Evolutionary conservation across 208 protist species (phyloP).

Genomic region (Willaertia magna): DNA sequence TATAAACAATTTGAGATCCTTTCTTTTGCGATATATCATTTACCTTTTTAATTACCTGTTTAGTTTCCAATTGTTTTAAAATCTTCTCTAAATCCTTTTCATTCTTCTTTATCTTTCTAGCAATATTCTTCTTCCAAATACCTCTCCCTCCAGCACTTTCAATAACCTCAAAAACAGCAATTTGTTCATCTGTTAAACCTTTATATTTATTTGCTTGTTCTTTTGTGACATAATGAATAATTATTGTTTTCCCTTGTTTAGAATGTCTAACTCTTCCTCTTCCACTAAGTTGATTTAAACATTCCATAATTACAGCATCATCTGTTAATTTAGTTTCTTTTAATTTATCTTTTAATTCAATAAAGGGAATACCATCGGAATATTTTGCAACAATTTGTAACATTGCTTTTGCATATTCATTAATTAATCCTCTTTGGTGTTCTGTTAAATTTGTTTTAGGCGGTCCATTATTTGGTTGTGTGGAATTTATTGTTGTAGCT

Average conservation of each 20-base stretch:
- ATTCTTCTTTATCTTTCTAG: slow-evolving; percentile 28
- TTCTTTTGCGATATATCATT: slow-evolving; percentile 33
- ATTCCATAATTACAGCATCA: not conserved
- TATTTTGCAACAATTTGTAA: too few species aligned
- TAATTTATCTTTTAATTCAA: not conserved
- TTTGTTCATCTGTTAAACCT: slow-evolving; percentile 30
- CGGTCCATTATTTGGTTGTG: too few species aligned
- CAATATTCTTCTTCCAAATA: slow-evolving; percentile 42
- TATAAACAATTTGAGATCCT: slow-evolving; percentile 50
- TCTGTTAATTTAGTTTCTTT: too few species aligned
- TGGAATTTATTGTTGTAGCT: too few species aligned
- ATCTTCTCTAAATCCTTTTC: slow-evolving; percentile 39
- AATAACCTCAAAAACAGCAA: slow-evolving; percentile 28
- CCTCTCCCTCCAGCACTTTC: slow-evolving; percentile 22
- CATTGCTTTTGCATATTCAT: too few species aligned
- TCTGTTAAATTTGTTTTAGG: too few species aligned
- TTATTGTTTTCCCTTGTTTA: not conserved
- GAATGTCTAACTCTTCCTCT: not conserved
- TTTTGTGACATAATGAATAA: not conserved
- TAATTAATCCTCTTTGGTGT: too few species aligned
- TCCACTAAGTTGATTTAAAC: not conserved
- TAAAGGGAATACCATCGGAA: not conserved
- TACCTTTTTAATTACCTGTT: slow-evolving; percentile 45
- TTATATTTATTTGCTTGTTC: slow-evolving; percentile 7
- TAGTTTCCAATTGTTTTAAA: slow-evolving; percentile 36